Conservation (phyloP, 179 eudicot genomes). For the Camellia oleifera region DNA sequence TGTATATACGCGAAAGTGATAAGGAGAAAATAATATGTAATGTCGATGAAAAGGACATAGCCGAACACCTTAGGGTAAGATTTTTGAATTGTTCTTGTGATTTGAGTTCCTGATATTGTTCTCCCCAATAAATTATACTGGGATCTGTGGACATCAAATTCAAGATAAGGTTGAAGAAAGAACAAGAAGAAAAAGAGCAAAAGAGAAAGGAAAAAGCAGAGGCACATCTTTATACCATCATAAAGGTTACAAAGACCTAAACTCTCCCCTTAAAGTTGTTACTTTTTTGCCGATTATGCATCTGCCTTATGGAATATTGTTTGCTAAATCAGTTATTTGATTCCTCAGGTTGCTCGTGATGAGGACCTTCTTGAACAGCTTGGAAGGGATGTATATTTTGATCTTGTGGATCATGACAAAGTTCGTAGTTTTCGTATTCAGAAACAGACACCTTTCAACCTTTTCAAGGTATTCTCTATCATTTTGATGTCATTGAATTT, state of each 20-base stretch:
- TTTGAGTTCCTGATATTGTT: constrained; percentile 15
- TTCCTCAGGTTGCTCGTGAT: constrained; percentile 83
- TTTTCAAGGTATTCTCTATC: constrained; percentile 66
- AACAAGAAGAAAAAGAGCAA: constrained; percentile 87
- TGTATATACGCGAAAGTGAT: constrained; percentile 91
- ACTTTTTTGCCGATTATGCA: not conserved
- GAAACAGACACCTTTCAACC: constrained; percentile 62
- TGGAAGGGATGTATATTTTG: constrained; percentile 81
- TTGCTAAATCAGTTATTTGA: constrained; percentile 9
- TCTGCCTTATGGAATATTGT: not conserved
- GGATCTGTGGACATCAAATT: not conserved
- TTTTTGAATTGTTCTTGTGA: constrained; percentile 5
- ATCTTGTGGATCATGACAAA: constrained; percentile 97
- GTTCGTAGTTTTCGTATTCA: constrained; percentile 83
- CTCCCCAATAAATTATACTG: not conserved
- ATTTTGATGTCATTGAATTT: not conserved
- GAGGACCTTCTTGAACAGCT: constrained; percentile 74
- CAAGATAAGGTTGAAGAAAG: constrained; percentile 83
- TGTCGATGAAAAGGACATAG: constrained; percentile 91
- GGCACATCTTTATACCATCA: constrained; percentile 89
- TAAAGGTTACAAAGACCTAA: constrained; percentile 50
- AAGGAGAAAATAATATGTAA: constrained; percentile 81
- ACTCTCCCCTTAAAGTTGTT: not conserved
- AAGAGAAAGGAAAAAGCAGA: constrained; percentile 85
- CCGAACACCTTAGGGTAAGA: constrained; percentile 90